Evolutionary conservation across 371 early-diverging fungal genomes (phyloP), one percentile per base, ranked within the genome.

Genomic region (Mortierella sp.): DNA sequence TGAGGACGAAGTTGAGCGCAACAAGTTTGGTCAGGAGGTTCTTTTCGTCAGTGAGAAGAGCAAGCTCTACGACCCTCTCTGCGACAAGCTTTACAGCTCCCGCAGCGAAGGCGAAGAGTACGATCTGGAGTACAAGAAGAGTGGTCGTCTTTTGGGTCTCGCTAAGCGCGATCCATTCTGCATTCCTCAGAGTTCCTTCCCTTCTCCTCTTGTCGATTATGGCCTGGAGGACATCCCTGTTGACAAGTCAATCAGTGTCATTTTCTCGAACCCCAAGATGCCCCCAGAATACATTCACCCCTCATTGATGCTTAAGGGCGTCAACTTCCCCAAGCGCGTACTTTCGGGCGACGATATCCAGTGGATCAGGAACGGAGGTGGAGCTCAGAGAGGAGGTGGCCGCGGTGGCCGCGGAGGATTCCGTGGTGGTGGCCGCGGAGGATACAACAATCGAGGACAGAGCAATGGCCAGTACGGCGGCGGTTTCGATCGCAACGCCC

Each of bases 1-100:
- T 0, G 94, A 92, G 24, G 97, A 96, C 75, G 98, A 99, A 87
- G 76, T 70, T 1, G 80, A 81, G 3, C 92, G 98, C 44, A 99
- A 99, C 83, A 87, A 93, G 8, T 89, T 88, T 60, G 98, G 98
- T n/a, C 87, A 90, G 11, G 94, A 95, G 70, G 76, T 95, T 46
- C 75, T 96, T 18, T 96, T 93, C 87, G 92, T 94, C n/a, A 91
- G 93, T n/a, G 91, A 92, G 58, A 80, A 80, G 41, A 91, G 95
- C 86, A 91, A 91, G 80, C 88, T 95, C 2, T 96, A 93, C 84
- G 95, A 96, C 60, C 75, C 86, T 16, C 82, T 96, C 21, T 94
- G 94, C 86, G 83, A 88, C 35, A 86, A 82, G n/a, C 90, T 94
- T 0, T 94, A 94, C 76, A 91, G 92, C 58, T 92, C 94, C 80